phyloP scores from a whole-genome alignment of 1,284 basidiomycete species.

The Fomitopsis palustris region DNA sequence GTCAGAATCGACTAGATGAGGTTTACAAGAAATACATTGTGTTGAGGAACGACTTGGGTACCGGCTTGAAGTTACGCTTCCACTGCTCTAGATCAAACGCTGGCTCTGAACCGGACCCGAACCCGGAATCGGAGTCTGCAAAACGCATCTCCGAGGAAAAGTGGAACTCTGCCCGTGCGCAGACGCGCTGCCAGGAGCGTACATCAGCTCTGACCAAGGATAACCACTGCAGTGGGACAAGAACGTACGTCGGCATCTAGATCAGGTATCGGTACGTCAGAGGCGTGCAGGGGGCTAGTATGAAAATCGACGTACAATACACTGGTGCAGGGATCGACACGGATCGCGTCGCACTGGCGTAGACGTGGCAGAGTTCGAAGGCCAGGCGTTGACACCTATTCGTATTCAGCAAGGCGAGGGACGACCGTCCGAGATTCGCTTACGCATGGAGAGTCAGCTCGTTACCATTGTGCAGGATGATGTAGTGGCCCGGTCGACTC shows the following conservation, averaged over 20 bases:
- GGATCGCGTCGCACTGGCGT: conserved; percentile 56
- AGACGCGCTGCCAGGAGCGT: conserved; percentile 40
- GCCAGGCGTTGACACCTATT: conserved; percentile 50
- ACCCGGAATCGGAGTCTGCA: conserved; percentile 26
- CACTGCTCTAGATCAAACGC: conserved; percentile 35
- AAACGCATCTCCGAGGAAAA: conserved; percentile 33
- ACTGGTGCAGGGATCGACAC: conserved; percentile 67
- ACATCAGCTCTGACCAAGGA: neutral
- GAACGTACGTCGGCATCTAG: conserved; percentile 53
- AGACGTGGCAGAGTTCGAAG: conserved; percentile 51
- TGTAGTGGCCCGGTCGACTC: conserved; percentile 53
- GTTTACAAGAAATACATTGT: conserved; percentile 42
- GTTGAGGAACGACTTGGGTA: conserved; percentile 2
- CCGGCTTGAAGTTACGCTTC: conserved; percentile 16
- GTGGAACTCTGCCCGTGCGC: conserved; percentile 45
- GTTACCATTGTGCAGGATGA: conserved; percentile 53
- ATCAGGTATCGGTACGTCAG: neutral
- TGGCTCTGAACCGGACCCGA: conserved; percentile 10
- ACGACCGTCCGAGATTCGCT: conserved; percentile 5
- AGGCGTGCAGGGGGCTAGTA: neutral
- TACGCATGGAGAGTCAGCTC: conserved; percentile 31
- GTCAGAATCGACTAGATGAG: too few relatives aligned
- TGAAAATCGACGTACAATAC: conserved; percentile 48
- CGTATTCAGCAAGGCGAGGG: neutral
- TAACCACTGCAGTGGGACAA: neutral